A percentile compares a stretch with the other conserved stretches of the same genome.
Conservation (phyloP, 495 filamentous ascomycete genomes). For the Penicillium alfredii region DNA sequence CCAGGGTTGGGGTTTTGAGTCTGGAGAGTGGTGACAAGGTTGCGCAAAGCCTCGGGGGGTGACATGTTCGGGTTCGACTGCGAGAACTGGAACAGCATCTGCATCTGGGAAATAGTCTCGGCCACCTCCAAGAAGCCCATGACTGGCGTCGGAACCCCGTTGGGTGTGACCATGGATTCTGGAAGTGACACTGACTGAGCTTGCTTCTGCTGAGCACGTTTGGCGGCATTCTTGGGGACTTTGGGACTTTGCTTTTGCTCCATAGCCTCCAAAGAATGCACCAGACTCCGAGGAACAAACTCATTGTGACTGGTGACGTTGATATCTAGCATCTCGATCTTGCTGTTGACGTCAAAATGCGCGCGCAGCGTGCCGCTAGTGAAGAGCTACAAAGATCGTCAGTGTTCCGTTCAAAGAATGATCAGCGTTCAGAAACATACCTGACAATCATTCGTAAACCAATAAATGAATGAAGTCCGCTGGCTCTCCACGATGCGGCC, state of each 20-base stretch:
- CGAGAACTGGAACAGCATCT: constrained; percentile 56
- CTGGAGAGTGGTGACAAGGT: constrained; percentile 47
- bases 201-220: constrained; percentile 53
- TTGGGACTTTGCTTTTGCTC: constrained; percentile 68
- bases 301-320: constrained; percentile 58
- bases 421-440: constrained; percentile 36
- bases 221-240: constrained; percentile 51
- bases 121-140: constrained; percentile 68
- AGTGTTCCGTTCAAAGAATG: constrained; percentile 1
- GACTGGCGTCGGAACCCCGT: constrained; percentile 52
- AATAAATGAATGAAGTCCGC: constrained; percentile 63
- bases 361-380: constrained; percentile 56
- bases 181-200: constrained; percentile 50
- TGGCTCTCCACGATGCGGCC: constrained; percentile 58
- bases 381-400: constrained; percentile 48
- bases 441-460: constrained; percentile 65
- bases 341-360: constrained; percentile 62
- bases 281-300: constrained; percentile 54
- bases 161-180: constrained; percentile 55
- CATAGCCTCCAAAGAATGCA: constrained; percentile 44
- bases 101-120: constrained; percentile 72
- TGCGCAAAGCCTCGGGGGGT: constrained; percentile 56
- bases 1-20: constrained; percentile 27
- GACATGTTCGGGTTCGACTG: constrained; percentile 51
- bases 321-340: constrained; percentile 68